Evolutionary conservation across 1,139 yeast species (phyloP).

Genomic region (Hemisphaericaspora lyxosophila): DNA sequence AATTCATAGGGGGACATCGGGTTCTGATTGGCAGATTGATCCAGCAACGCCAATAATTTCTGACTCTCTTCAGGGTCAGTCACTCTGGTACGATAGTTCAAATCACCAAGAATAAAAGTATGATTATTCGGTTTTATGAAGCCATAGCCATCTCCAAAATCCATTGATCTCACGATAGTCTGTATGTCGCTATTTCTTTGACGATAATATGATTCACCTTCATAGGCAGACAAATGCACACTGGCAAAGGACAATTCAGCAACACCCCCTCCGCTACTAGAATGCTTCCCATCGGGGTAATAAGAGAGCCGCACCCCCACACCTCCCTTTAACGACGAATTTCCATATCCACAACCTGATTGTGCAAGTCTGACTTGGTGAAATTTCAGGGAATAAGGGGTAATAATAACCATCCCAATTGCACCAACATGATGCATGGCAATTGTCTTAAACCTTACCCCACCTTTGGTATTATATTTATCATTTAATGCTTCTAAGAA

Average conservation of each 20-base stretch:
- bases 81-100: slow-evolving; percentile 63
- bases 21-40: slow-evolving; percentile 18
- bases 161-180: slow-evolving; percentile 51
- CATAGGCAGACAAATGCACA: slow-evolving; percentile 76
- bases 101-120: slow-evolving; percentile 75
- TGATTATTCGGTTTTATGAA: slow-evolving; percentile 58
- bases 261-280: slow-evolving; percentile 6
- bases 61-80: slow-evolving; percentile 17
- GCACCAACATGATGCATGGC: slow-evolving; percentile 61
- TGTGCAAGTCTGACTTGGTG: slow-evolving; percentile 27
- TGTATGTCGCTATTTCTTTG: slow-evolving; percentile 55
- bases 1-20: slow-evolving; percentile 25
- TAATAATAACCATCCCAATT: slow-evolving; percentile 57
- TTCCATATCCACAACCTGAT: slow-evolving; percentile 56
- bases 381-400: slow-evolving; percentile 41
- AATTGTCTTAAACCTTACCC: slow-evolving; percentile 43
- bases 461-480: slow-evolving; percentile 29
- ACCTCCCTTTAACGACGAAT: slow-evolving; percentile 74
- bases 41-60: slow-evolving; percentile 23
- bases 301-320: slow-evolving; percentile 55
- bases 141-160: slow-evolving; percentile 60
- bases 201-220: slow-evolving; percentile 51
- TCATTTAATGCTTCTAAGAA: slow-evolving; percentile 40
- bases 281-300: slow-evolving; percentile 20
- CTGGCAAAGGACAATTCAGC: slow-evolving; percentile 60